Conservation (phyloP, 1,284 basidiomycete species). For the Apiotrichum veenhuisii region DNA sequence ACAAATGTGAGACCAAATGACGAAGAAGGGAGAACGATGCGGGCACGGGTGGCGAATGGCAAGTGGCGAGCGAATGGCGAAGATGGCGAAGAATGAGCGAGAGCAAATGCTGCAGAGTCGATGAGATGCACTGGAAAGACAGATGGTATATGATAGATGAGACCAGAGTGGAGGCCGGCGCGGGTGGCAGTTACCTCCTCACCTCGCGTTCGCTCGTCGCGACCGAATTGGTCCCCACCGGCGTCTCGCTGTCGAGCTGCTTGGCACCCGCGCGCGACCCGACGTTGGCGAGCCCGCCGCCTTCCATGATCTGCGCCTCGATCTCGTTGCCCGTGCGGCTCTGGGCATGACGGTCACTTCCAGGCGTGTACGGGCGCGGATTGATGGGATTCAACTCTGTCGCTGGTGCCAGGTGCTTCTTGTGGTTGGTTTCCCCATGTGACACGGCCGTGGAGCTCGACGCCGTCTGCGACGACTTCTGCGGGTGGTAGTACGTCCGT, state of each 20-base stretch:
- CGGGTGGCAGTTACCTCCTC: neutral
- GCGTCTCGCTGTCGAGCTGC: conserved; percentile 12
- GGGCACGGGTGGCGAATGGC: no score
- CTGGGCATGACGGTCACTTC: conserved; percentile 17
- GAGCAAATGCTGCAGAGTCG: no score
- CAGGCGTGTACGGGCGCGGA: conserved; percentile 9
- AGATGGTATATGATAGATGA: no score
- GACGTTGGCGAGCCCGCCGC: conserved; percentile 46
- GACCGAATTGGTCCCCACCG: neutral
- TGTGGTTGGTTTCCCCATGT: conserved; percentile 1
- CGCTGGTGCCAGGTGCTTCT: neutral
- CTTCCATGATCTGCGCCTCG: conserved; percentile 49
- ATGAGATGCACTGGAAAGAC: no score
- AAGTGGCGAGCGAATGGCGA: no score
- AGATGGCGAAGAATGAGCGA: no score
- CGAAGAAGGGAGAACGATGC: no score
- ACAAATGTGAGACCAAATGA: no score
- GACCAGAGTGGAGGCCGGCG: no score
- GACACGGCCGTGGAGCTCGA: conserved; percentile 19
- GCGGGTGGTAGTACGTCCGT: conserved; percentile 44
- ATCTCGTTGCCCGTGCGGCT: conserved; percentile 46
- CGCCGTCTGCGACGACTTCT: conserved; percentile 22
- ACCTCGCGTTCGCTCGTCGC: neutral
- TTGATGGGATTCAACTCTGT: conserved; percentile 6
- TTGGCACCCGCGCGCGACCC: conserved; percentile 24